Conservation (phyloP, 164 flowering plant genomes). For the Sextonia rubra region DNA sequence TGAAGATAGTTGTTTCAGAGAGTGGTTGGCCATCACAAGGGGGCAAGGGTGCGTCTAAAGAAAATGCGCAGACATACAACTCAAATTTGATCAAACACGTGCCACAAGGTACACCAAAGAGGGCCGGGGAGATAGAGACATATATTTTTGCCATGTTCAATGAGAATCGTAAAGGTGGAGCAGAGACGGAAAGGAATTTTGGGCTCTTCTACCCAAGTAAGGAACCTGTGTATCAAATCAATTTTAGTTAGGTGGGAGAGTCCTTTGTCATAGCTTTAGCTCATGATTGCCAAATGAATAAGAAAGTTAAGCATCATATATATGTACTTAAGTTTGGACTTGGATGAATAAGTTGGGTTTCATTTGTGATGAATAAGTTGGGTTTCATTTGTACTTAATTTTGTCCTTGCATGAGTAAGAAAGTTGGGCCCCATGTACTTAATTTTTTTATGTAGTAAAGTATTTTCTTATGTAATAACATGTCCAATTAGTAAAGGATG, state of each 20-base stretch:
- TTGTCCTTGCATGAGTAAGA: too few relatives aligned
- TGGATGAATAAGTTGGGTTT: too few relatives aligned
- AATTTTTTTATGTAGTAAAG: too few relatives aligned
- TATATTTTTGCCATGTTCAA: constrained; percentile 27
- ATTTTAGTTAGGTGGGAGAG: constrained; percentile 1
- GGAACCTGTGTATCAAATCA: constrained; percentile 16
- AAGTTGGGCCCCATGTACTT: too few relatives aligned
- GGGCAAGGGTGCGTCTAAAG: constrained; percentile 4
- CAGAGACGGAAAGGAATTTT: background rate
- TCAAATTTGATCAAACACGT: constrained; percentile 19
- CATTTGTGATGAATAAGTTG: too few relatives aligned
- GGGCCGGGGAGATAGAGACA: constrained; percentile 19
- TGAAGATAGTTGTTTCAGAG: constrained; percentile 18
- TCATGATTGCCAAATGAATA: too few relatives aligned
- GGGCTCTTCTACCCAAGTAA: constrained; percentile 20
- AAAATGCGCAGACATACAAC: constrained; percentile 17
- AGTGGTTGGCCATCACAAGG: constrained; percentile 23
- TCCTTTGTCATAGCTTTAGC: too few relatives aligned
- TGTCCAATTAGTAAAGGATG: too few relatives aligned
- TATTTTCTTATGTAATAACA: too few relatives aligned
- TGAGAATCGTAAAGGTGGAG: constrained; percentile 18
- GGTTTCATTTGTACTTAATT: too few relatives aligned
- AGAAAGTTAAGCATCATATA: too few relatives aligned
- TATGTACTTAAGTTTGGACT: too few relatives aligned
- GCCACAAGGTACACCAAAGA: constrained; percentile 20